Conservation (phyloP, 73 alveolate species). For the Paramecium octaurelia region DNA sequence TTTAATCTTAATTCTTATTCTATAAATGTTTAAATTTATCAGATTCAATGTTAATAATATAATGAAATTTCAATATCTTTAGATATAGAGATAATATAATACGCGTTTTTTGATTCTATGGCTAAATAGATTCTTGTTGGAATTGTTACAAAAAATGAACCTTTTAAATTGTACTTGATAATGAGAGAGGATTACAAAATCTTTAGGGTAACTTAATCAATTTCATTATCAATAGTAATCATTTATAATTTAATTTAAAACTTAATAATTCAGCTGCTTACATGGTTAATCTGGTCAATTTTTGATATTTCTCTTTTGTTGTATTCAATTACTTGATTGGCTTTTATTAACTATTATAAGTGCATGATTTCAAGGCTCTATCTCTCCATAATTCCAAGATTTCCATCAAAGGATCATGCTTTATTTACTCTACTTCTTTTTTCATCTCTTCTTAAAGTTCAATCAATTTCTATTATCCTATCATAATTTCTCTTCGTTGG, state of each 20-base stretch:
- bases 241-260: conserved; percentile 31
- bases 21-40: too few species aligned
- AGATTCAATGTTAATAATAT: too few species aligned
- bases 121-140: too few species aligned
- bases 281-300: neutral
- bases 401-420: conserved; percentile 19
- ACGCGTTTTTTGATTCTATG: too few species aligned
- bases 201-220: neutral
- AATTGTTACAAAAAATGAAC: neutral
- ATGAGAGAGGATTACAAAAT: neutral
- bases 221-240: neutral
- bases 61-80: too few species aligned
- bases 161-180: neutral
- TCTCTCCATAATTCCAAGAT: neutral
- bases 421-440: neutral
- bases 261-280: conserved; percentile 11
- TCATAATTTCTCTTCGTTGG: neutral
- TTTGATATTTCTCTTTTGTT: neutral
- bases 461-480: neutral
- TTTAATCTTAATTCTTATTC: too few species aligned
- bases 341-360: neutral
- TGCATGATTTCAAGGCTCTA: neutral
- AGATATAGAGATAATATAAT: too few species aligned
- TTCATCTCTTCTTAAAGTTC: neutral
- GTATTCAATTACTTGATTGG: neutral